phyloP scores from a whole-genome alignment of 352 stramenopile species.

The Phytophthora aleatoria region DNA sequence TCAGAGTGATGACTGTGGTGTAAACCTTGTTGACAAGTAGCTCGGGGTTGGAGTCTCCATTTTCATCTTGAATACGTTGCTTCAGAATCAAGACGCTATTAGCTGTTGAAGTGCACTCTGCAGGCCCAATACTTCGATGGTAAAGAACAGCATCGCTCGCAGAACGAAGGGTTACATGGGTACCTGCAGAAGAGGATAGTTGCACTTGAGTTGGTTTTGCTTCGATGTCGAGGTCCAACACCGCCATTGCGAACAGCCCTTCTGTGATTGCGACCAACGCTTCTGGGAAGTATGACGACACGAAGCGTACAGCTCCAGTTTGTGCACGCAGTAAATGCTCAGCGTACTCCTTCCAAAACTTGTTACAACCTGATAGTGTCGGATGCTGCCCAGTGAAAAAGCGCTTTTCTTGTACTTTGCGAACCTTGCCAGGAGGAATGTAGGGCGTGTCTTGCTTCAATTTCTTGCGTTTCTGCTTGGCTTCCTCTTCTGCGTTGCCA shows the following conservation, averaged over 20 bases:
- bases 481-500: conserved; percentile 6
- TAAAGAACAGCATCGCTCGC: conserved; percentile 47
- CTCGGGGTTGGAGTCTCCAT: conserved; percentile 33
- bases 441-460: conserved; percentile 35
- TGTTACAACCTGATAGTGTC: conserved; percentile 44
- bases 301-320: conserved; percentile 32
- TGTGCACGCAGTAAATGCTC: conserved; percentile 29
- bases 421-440: conserved; percentile 49
- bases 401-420: conserved; percentile 49
- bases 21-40: conserved; percentile 61
- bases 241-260: conserved; percentile 54
- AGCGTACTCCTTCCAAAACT: conserved; percentile 72
- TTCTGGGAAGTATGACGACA: conserved; percentile 65
- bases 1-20: conserved; percentile 54
- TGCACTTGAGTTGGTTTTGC: conserved; percentile 22
- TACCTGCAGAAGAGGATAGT: conserved; percentile 12
- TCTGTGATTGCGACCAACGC: conserved; percentile 50
- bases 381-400: conserved; percentile 37
- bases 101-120: conserved; percentile 16
- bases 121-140: conserved; percentile 49
- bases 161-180: conserved; percentile 24
- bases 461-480: conserved; percentile 22
- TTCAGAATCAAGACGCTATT: conserved; percentile 59
- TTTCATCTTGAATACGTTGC: conserved; percentile 45
- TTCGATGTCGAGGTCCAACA: conserved; percentile 51